Percentiles rank a stretch among this genome's conserved stretches.
Conservation (phyloP, 176 grass and related monocot genomes). For the Rhipidocladum racemiflorum region DNA sequence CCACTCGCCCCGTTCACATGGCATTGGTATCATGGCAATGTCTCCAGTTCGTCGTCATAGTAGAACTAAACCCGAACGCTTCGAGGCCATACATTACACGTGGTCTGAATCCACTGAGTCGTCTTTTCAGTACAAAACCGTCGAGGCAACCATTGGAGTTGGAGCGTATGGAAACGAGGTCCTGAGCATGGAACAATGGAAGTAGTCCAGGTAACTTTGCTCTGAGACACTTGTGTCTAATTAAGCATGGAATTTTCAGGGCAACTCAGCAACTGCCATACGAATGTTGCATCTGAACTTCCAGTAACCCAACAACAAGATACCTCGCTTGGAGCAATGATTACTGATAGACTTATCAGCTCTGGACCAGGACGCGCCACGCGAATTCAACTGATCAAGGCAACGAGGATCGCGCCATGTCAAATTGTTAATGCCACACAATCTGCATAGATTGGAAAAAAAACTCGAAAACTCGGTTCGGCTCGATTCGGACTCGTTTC, state of each 20-base stretch:
- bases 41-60: background rate
- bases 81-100: too few relatives aligned
- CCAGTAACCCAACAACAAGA: background rate
- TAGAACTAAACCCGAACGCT: background rate
- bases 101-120: background rate
- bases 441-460: background rate
- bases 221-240: background rate
- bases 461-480: too few relatives aligned
- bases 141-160: background rate
- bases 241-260: background rate
- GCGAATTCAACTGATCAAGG: background rate
- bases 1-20: conserved; percentile 21
- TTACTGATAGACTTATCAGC: background rate
- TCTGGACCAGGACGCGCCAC: background rate
- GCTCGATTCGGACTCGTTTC: too few relatives aligned
- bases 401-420: background rate
- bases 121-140: background rate
- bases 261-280: background rate
- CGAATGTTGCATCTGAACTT: background rate
- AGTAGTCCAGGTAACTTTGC: background rate
- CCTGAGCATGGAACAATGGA: background rate
- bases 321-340: background rate
- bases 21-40: background rate
- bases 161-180: background rate
- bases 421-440: background rate